Conservation (phyloP, 495 filamentous ascomycete species). For the Hypoxylon cercidicola region DNA sequence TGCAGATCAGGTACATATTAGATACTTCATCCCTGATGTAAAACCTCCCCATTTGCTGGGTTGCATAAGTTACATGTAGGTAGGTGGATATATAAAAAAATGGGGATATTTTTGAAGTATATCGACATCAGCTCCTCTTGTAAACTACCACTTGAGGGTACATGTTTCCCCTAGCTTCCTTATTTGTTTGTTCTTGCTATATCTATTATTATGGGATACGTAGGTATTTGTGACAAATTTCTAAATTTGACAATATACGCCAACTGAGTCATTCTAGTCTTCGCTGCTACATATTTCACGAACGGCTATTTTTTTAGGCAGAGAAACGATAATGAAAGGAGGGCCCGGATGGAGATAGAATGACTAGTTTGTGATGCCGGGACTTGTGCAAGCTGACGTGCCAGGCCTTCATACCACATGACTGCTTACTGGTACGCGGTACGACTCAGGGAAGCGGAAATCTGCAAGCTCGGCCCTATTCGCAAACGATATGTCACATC, state of each 20-base stretch:
- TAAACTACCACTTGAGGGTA: no score
- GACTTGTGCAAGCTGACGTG: constrained; percentile 4
- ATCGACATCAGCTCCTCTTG: neutral
- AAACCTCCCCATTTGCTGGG: no score
- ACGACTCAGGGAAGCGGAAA: constrained; percentile 14
- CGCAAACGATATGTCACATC: constrained; percentile 39
- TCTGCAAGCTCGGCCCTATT: constrained; percentile 27
- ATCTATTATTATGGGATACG: no score
- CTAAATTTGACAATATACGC: no score
- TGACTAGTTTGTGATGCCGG: constrained; percentile 2
- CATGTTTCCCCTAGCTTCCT: no score
- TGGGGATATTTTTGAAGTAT: neutral
- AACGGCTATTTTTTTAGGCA: neutral
- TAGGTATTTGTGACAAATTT: no score
- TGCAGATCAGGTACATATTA: no score
- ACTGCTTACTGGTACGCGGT: constrained; percentile 6
- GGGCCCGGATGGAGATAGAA: constrained; percentile 1
- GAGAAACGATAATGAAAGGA: neutral
- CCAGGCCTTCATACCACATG: neutral
- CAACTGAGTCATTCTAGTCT: no score
- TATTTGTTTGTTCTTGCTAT: no score
- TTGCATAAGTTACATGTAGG: neutral
- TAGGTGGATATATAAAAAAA: neutral
- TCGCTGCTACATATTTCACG: neutral
- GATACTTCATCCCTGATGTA: no score